Evolutionary conservation across 306 rosid species (phyloP), one percentile per base, ranked within the genome.

Genomic region (Fagus crenata): DNA sequence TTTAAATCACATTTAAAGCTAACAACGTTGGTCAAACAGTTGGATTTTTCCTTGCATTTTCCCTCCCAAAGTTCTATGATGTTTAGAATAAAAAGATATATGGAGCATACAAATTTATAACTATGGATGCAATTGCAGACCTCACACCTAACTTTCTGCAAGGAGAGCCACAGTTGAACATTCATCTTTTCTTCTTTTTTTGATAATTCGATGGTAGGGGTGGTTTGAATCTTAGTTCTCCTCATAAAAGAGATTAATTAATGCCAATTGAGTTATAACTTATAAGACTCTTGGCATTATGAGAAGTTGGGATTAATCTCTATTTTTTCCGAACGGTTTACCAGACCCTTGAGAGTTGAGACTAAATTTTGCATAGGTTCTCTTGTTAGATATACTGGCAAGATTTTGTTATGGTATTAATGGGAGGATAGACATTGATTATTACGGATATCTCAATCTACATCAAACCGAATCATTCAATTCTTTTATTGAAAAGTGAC

Each of bases 1-100:
- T 49, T 60, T 68, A 14, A 40, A 73, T 76, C 53, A 58, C 69
- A 39, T 58, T 75, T 67, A 31, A 80, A 54, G 78, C 74, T 53
- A 53, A 65, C 1, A 11, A 13, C 28, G 6, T 39, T 36, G 49
- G 40, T 37, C 32, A 37, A 39, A 17, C 32, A 39, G 49, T 15
- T 5, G 42, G 7, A 36, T 33, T 63, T 63, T 4, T 61, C 68
- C 68, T 61, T 64, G 8, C 4, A 14, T n/a, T 37, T 35, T 64
- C 69, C 42, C 46, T 15, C 43, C 6, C 46, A 32, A 9, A 60
- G 7, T 60, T 40, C 40, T 7, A 60, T 60, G 39, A 60, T 32
- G 17, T 32, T 37, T 17, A 60, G 67, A 33, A 32, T 60, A 60
- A 32, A 41, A 36, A 7, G 46, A 64, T 36, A 14, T 15, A 7